Base-by-base conservation (phyloP, 208 protist species). In the Acanthamoeba castellanii region DNA sequence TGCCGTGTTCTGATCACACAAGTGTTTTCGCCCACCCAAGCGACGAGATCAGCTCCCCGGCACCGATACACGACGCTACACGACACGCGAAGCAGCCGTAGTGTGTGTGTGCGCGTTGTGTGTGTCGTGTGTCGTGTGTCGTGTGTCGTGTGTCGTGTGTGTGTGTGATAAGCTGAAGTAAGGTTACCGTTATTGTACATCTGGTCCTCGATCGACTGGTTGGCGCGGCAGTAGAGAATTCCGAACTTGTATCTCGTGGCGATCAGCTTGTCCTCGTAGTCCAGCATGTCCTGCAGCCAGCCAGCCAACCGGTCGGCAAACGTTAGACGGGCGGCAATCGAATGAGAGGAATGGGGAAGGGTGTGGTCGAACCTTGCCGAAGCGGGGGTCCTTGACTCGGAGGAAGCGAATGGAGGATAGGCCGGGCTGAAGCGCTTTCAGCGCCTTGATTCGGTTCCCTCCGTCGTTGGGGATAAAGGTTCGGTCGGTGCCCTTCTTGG, bases 101-200 rank as follows among this genome's bases (percentile, higher is more conserved):
- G 16, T 37, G n/a, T n/a, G n/a, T n/a, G n/a, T n/a, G n/a, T n/a
- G n/a, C n/a, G n/a, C n/a, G n/a, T n/a, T n/a, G n/a, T n/a, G n/a
- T n/a, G n/a, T n/a, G n/a, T n/a, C n/a, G n/a, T n/a, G n/a, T n/a
- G n/a, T n/a, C n/a, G n/a, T n/a, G n/a, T n/a, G n/a, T n/a, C n/a
- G n/a, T n/a, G n/a, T n/a, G n/a, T n/a, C n/a, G n/a, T n/a, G n/a
- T n/a, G n/a, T n/a, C n/a, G n/a, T n/a, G n/a, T n/a, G n/a, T n/a
- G n/a, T n/a, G n/a, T n/a, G n/a, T n/a, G 55, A 14, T n/a, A 20
- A 27, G 27, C 11, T 13, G 45, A 92, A 34, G 25, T 4, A 88
- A n/a, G 11, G 45, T 57, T 88, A 88, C 87, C 59, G 42, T 92
- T 92, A 92, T 92, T 92, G 61, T 92, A 92, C 87, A 92, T 92